Evolutionary conservation across 2,329 filamentous ascomycete species (phyloP).

Genomic region (Colletotrichum sublineola): DNA sequence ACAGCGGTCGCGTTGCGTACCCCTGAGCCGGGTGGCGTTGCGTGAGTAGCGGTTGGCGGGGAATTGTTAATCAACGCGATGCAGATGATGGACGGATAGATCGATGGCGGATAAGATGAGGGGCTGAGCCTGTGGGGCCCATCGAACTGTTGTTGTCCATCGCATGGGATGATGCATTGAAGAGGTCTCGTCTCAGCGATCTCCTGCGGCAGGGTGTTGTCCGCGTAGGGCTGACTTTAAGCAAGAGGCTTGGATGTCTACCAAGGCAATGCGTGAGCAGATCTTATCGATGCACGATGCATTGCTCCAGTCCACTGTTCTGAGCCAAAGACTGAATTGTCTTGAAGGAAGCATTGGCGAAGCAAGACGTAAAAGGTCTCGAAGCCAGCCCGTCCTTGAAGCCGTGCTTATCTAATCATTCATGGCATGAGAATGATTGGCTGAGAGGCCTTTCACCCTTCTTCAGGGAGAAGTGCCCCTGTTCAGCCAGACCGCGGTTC

Average conservation of each 20-base stretch:
- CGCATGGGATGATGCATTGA: neutral
- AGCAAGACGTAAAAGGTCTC: neutral
- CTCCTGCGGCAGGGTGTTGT: neutral
- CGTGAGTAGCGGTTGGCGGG: constrained; percentile 7
- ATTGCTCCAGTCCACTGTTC: neutral
- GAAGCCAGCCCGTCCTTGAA: neutral
- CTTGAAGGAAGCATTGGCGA: neutral
- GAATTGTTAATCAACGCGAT: neutral
- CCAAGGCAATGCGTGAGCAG: neutral
- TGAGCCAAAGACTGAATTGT: neutral
- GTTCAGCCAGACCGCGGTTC: neutral
- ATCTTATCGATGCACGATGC: neutral
- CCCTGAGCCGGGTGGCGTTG: neutral
- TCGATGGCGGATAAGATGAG: neutral
- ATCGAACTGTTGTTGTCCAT: neutral
- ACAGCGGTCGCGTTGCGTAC: constrained; percentile 10
- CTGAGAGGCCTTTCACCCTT: neutral
- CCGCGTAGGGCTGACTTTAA: neutral
- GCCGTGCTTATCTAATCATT: neutral
- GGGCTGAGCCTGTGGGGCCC: neutral
- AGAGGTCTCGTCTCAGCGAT: neutral
- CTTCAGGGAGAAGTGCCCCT: neutral
- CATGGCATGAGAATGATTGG: neutral
- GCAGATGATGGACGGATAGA: neutral
- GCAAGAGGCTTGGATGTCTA: neutral